Conservation (phyloP, 495 filamentous ascomycete genomes). For the Tricharina praecox region DNA sequence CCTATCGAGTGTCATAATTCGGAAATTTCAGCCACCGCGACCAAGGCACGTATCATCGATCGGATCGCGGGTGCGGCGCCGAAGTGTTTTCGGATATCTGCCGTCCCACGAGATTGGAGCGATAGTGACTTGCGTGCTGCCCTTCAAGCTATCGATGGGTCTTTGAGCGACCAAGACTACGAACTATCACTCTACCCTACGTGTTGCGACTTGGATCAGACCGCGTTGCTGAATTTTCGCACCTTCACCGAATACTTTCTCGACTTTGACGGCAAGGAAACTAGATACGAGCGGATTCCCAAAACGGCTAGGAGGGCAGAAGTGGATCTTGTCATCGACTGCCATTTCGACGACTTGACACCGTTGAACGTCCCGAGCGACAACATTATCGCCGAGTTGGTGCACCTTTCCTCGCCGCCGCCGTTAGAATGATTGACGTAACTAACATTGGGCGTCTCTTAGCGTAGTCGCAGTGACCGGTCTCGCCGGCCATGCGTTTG, state of each 20-base stretch:
- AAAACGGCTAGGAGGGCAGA: too few relatives aligned
- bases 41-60: too few relatives aligned
- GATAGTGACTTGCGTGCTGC: background rate
- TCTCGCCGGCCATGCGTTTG: constrained; percentile 24
- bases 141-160: background rate
- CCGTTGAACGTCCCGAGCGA: constrained; percentile 4
- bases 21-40: too few relatives aligned
- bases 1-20: too few relatives aligned
- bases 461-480: constrained; percentile 28
- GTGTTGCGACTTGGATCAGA: constrained; percentile 5
- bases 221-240: constrained; percentile 7
- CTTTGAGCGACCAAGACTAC: background rate
- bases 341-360: constrained; percentile 7
- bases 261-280: background rate
- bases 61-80: too few relatives aligned
- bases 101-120: background rate
- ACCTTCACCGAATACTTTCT: background rate
- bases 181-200: constrained; percentile 5
- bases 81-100: background rate
- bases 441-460: background rate
- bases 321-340: constrained; percentile 7
- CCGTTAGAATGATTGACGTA: background rate
- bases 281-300: background rate
- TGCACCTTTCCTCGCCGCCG: background rate
- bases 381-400: constrained; percentile 5